Conservation (phyloP, 148 eudicot genomes). For the Persicaria tinctoria region DNA sequence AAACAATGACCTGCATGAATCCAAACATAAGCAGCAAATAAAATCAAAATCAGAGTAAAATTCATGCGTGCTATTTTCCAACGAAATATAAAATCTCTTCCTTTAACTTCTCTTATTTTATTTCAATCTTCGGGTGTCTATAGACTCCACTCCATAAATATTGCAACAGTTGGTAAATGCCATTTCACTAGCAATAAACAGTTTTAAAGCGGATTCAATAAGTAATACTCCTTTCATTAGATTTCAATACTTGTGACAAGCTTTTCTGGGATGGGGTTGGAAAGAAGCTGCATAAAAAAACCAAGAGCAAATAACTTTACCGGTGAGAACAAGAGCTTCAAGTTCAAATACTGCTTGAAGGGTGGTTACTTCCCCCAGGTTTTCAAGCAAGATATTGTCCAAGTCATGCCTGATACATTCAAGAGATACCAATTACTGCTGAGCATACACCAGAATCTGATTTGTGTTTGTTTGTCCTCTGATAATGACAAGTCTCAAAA, state of each 20-base stretch:
- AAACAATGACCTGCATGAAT: conserved; percentile 74
- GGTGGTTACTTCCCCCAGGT: conserved; percentile 82
- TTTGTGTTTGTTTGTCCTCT: not conserved
- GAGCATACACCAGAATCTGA: not conserved
- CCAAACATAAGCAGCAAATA: not conserved
- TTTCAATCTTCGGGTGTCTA: not conserved
- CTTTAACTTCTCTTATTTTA: not conserved
- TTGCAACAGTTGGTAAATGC: not conserved
- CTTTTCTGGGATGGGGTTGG: not conserved
- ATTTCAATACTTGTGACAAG: not conserved
- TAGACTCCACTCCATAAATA: not conserved
- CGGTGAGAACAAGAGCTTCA: conserved; percentile 95
- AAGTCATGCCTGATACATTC: conserved; percentile 74
- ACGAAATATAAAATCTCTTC: not conserved
- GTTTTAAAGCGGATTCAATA: not conserved
- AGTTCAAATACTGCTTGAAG: conserved; percentile 94
- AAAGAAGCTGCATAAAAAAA: not conserved
- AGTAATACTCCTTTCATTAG: not conserved
- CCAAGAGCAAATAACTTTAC: conserved; percentile 23
- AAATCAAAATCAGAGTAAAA: not conserved
- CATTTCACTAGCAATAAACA: not conserved
- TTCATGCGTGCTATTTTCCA: not conserved
- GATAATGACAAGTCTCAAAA: conserved; percentile 4
- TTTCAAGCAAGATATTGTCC: conserved; percentile 94
- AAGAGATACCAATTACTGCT: conserved; percentile 4